Percentiles rank a stretch among this genome's conserved stretches.
phyloP scores from a whole-genome alignment of 768 basidiomycete species.

The Boletus vinaceobasis region DNA sequence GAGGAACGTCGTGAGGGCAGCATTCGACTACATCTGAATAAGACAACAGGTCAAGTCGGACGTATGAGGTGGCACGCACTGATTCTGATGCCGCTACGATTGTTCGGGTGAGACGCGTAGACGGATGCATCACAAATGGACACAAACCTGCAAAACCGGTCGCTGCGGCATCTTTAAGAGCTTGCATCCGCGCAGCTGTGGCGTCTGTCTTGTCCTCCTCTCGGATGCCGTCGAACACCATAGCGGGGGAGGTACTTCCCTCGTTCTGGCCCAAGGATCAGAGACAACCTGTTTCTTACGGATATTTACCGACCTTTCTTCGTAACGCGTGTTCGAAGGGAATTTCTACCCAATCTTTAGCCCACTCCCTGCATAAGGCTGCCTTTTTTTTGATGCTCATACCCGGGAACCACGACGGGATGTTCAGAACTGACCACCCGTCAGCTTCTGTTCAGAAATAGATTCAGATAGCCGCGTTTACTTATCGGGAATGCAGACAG shows the following conservation, averaged over 20 bases:
- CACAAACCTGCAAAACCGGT: slow-evolving; percentile 13
- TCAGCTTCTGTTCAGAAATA: not conserved
- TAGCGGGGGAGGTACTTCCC: slow-evolving; percentile 9
- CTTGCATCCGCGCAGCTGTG: not conserved
- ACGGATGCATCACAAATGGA: not conserved
- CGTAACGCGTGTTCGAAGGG: slow-evolving; percentile 29
- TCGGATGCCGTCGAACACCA: slow-evolving; percentile 17
- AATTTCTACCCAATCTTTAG: slow-evolving; percentile 14
- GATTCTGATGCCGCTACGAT: slow-evolving; percentile 14
- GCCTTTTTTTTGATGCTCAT: slow-evolving; percentile 16
- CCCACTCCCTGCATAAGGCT: slow-evolving; percentile 1
- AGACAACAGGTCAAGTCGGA: not conserved
- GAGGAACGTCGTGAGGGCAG: slow-evolving; percentile 9
- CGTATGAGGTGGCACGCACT: not conserved
- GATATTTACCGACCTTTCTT: slow-evolving; percentile 21
- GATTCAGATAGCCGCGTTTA: not conserved
- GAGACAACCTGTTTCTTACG: not conserved
- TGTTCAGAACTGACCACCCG: slow-evolving; percentile 4
- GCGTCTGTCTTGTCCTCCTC: not conserved
- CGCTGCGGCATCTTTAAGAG: slow-evolving; percentile 15
- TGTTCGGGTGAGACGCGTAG: not conserved
- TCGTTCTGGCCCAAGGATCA: not conserved
- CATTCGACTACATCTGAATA: slow-evolving; percentile 6
- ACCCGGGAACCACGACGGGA: slow-evolving; percentile 20
- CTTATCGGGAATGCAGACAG: slow-evolving; percentile 14